phyloP scores from a whole-genome alignment of 768 basidiomycete species.

The Suillus placidus region DNA sequence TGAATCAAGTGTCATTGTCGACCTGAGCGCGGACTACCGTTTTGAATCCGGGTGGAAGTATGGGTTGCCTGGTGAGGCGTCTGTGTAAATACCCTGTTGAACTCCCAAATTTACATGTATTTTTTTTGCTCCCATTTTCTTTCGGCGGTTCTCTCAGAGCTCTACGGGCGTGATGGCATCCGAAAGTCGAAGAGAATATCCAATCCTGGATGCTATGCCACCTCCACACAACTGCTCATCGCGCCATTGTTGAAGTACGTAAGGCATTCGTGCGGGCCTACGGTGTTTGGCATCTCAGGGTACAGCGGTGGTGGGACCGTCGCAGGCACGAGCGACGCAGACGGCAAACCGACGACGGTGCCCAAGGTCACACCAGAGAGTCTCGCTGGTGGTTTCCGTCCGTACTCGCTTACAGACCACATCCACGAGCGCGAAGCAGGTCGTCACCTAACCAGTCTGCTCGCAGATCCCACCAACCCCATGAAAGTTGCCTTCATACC shows the following conservation, averaged over 20 bases:
- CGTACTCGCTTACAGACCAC: constrained; percentile 94
- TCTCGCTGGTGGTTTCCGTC: constrained; percentile 73
- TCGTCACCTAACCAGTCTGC: constrained; percentile 72
- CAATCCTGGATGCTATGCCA: constrained; percentile 98
- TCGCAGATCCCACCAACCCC: constrained; percentile 35
- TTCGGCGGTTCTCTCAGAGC: constrained; percentile 53
- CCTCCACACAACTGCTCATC: constrained; percentile 87
- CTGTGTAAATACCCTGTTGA: constrained; percentile 42
- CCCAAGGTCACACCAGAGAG: constrained; percentile 83
- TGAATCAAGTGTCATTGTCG: constrained; percentile 79
- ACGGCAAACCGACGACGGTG: constrained; percentile 71
- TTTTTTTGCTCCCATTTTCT: constrained; percentile 27
- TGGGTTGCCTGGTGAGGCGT: constrained; percentile 93
- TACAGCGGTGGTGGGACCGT: constrained; percentile 96
- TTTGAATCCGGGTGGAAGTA: constrained; percentile 97
- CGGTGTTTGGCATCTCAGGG: constrained; percentile 91
- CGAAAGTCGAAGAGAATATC: constrained; percentile 82
- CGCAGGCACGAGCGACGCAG: constrained; percentile 58
- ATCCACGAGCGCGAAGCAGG: constrained; percentile 98
- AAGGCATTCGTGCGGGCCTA: constrained; percentile 60
- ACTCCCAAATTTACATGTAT: constrained; percentile 40
- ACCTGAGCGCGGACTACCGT: constrained; percentile 92
- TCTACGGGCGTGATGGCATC: constrained; percentile 77
- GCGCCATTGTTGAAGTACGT: constrained; percentile 85
- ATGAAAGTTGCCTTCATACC: constrained; percentile 85